Percentiles rank a stretch among this genome's conserved stretches.
Conservation (phyloP, 768 basidiomycete genomes). For the Tulasnella calospora region DNA sequence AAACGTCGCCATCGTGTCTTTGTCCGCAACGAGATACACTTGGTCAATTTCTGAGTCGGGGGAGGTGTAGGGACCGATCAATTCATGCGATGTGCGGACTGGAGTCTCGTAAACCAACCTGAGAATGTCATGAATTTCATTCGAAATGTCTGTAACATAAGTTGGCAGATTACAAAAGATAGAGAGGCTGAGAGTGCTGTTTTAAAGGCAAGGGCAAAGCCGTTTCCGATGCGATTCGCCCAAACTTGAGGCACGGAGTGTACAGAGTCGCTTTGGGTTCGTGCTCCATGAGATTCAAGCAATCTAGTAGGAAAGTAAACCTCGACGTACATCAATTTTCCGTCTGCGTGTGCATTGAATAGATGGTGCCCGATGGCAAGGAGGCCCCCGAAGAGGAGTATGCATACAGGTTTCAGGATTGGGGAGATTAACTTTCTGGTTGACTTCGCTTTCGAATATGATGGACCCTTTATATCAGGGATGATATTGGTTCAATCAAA, state of each 20-base stretch:
- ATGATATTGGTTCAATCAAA: not conserved
- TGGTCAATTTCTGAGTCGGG: too few relatives aligned
- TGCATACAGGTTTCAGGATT: not conserved
- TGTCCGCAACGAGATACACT: not conserved
- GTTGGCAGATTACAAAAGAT: not conserved
- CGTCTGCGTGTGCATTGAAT: not conserved
- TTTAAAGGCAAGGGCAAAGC: not conserved
- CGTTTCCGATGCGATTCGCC: not conserved
- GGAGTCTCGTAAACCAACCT: not conserved
- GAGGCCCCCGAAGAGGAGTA: not conserved
- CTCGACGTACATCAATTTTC: not conserved
- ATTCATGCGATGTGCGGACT: too few relatives aligned
- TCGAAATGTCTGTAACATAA: not conserved
- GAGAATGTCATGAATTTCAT: not conserved
- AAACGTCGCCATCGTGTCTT: not conserved
- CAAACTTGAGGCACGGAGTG: not conserved
- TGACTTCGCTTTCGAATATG: not conserved
- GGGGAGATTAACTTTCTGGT: not conserved
- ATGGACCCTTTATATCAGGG: not conserved
- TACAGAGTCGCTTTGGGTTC: not conserved
- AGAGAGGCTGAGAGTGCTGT: not conserved
- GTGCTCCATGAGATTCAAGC: not conserved
- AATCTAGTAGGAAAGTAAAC: not conserved
- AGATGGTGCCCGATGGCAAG: not conserved
- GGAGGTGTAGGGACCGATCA: too few relatives aligned